Percentiles rank a stretch among this genome's conserved stretches.
Evolutionary conservation across 73 alveolate genomes (phyloP).

Genomic region (Paramecium pentaurelia): DNA sequence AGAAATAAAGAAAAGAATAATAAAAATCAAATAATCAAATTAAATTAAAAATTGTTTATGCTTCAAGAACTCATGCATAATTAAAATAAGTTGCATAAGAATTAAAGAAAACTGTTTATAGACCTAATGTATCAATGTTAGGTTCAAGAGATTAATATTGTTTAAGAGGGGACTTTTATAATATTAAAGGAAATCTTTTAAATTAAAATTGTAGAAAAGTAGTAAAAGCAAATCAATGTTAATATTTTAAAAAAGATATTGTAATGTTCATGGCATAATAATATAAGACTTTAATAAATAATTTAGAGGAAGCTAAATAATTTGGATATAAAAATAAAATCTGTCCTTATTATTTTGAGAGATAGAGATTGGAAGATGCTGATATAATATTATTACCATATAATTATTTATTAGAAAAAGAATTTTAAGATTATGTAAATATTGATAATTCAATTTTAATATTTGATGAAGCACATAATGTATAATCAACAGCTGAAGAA

Average conservation of each 20-base stretch:
- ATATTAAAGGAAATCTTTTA: constrained; percentile 36
- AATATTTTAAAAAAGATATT: not conserved
- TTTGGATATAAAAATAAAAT: constrained; percentile 67
- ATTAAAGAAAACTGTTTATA: constrained; percentile 74
- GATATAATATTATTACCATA: constrained; percentile 76
- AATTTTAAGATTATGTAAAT: not conserved
- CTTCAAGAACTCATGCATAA: constrained; percentile 88
- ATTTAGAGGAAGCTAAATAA: constrained; percentile 71
- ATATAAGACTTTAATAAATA: not conserved
- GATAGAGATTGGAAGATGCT: constrained; percentile 67
- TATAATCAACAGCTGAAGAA: constrained; percentile 48
- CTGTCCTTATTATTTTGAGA: constrained; percentile 78
- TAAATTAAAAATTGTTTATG: constrained; percentile 71
- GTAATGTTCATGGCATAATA: not conserved
- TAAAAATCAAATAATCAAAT: constrained; percentile 15
- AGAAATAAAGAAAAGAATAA: constrained; percentile 13
- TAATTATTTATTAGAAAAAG: constrained; percentile 60
- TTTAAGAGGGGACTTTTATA: constrained; percentile 65
- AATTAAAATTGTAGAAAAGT: constrained; percentile 45
- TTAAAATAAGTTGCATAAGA: constrained; percentile 77
- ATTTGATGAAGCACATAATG: constrained; percentile 65
- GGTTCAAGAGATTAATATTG: constrained; percentile 85
- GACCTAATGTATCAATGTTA: constrained; percentile 69
- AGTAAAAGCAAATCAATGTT: not conserved
- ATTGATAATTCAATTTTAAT: constrained; percentile 37